Evolutionary conservation across 1,139 yeast species (phyloP), one percentile per base, ranked within the genome.

Genomic region (Nakaseomyces sp.): DNA sequence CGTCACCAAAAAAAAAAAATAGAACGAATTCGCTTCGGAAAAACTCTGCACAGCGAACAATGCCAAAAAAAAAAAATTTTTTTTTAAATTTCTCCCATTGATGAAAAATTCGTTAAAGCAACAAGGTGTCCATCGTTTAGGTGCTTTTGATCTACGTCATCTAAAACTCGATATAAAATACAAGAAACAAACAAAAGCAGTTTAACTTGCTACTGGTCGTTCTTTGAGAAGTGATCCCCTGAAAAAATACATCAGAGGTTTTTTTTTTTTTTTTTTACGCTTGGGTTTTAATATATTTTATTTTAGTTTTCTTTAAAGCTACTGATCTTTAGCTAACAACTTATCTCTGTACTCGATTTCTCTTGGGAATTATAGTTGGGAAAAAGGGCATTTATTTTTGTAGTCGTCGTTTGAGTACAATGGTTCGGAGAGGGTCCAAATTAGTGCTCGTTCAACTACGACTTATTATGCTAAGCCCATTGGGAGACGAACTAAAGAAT

Each of bases 101-200:
- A 22, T 22, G 9, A 22, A 22, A 22, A 9, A 9, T 9, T 22
- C 24, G 24, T 22, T 22, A 26, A 26, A 26, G 5, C n/a, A n/a
- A 26, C 29, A 9, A 26, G 24, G 12, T 18, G 7, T 17, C n/a
- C n/a, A n/a, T 32, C 36, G 36, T 32, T 32, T 32, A 32, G 12
- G n/a, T 30, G 6, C 24, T 17, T 15, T 29, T 32, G 36, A 32
- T 32, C 24, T 32, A 32, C 36, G 36, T 32, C 36, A 18, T 19
- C 24, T 17, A 19, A 12, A 30, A 18, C 13, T 15, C 36, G 36
- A 17, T 19, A 32, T 7, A 22, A 22, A 22, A 22, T 6, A 8
- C 6, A 22, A 22, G 9, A 7, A 6, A 22, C 9, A 22, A 22
- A 7, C 9, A 22, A 22, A 22, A n/a, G n/a, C n/a, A n/a, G n/a